These are phyloP conservation scores for Poa pratensis DNA, from an alignment of 176 grass and related monocot species.

Conservation along the genomic window DNA sequence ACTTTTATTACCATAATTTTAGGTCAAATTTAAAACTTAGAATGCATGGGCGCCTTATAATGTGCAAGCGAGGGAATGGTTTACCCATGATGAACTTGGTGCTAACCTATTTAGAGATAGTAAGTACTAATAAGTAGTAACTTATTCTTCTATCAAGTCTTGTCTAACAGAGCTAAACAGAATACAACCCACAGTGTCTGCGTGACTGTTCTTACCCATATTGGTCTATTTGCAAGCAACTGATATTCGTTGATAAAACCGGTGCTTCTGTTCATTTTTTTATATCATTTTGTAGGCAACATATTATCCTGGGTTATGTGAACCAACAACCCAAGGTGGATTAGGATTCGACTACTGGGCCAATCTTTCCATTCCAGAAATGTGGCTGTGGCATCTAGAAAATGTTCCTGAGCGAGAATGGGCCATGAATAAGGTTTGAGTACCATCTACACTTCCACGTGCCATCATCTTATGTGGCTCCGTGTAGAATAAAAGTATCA, in stretches of 20 bases:
- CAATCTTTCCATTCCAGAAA: constrained; percentile 90
- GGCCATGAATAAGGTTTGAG: constrained; percentile 88
- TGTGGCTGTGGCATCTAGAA: constrained; percentile 97
- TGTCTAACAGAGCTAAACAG: not conserved
- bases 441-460: not conserved
- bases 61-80: not conserved
- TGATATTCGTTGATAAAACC: constrained; percentile 19
- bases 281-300: constrained; percentile 64
- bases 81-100: constrained; percentile 7
- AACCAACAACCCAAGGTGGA: constrained; percentile 86
- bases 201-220: not conserved
- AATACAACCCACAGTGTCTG: not conserved
- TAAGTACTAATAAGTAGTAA: constrained; percentile 6
- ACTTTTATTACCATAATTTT: not conserved
- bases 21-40: constrained; percentile 3
- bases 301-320: constrained; percentile 95
- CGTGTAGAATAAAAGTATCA: constrained; percentile 26
- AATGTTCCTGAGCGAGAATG: constrained; percentile 88
- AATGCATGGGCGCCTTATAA: not conserved
- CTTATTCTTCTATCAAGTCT: constrained; percentile 8
- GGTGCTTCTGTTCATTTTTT: not conserved
- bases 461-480: not conserved
- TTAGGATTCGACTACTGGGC: constrained; percentile 93
- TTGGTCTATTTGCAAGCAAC: constrained; percentile 9
- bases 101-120: constrained; percentile 6